Base-by-base conservation (phyloP, 139 green algal genomes). In the Closterium sp. region DNA sequence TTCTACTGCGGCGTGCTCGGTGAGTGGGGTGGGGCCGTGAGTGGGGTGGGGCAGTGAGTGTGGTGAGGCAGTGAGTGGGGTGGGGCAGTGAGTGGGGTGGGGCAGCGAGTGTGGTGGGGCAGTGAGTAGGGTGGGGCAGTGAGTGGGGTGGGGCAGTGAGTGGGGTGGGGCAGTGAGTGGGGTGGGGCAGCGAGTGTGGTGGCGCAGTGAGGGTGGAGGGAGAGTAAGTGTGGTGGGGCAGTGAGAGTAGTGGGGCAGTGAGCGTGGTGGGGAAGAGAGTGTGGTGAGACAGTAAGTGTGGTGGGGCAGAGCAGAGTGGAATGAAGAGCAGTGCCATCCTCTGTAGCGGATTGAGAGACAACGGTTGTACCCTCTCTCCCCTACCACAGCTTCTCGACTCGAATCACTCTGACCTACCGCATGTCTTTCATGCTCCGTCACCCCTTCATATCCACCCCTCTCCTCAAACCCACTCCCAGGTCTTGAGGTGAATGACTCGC, bases 1-100 rank as follows among this genome's bases (percentile, higher is more conserved):
- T 95, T 95, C 84, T 95, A 95, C 92, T 64, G 23, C 21, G 93
- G 94, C 12, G 88, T 94, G 31, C 64, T 95, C 4, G 93, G 90
- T 89, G 55, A 86, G n/a, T 86, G 83, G 9, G 16, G 12, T 83
- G 64, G 64, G 64, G 16, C 12, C 10, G 64, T 10, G 64, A 83
- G 16, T 83, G 10, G 64, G 64, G 64, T 28, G 64, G 16, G 64
- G 64, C 64, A 10, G 28, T 32, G 81, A 31, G n/a, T 33, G 83
- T 86, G 55, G 4, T 19, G 4, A 19, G 55, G 2, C 25, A 76
- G 16, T 28, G n/a, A 83, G 10, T 83, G 64, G 12, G 16, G 12
- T 83, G 64, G 64, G 64, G 16, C 12, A 83, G 64, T 10, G 64
- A 83, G 16, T 83, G 10, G 64, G 64, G 64, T 28, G 64, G 16